These are phyloP conservation scores for Laetiporus sulphureus DNA, from an alignment of 1,284 basidiomycete species.

Conservation along the genomic window DNA sequence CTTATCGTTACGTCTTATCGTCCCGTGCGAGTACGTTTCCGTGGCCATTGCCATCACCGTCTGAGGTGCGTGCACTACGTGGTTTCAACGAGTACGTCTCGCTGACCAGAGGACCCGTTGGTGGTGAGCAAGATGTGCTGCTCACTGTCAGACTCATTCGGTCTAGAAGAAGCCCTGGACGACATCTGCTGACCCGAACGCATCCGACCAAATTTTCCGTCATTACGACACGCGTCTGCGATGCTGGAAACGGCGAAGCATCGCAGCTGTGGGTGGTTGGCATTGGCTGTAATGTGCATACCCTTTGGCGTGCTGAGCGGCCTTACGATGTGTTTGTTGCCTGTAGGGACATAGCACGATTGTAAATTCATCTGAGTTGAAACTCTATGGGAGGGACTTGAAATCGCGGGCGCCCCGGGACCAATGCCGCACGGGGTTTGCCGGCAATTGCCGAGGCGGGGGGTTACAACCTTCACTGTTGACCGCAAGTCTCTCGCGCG, in stretches of 20 bases:
- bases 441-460: conserved; percentile 20
- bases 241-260: background rate
- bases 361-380: conserved; percentile 12
- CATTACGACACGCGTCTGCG: too few species aligned
- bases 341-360: conserved; percentile 4
- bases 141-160: background rate
- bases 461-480: conserved; percentile 21
- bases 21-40: too few species aligned
- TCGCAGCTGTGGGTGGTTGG: background rate
- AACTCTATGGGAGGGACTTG: conserved; percentile 14
- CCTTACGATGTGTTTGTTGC: conserved; percentile 11
- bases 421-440: conserved; percentile 14
- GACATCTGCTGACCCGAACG: background rate
- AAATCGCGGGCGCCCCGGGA: conserved; percentile 19
- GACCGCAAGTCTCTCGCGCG: conserved; percentile 16
- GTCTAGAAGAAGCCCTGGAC: background rate
- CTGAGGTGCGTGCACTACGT: too few species aligned
- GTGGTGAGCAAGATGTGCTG: too few species aligned
- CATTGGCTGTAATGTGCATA: conserved; percentile 4
- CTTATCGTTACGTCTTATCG: too few species aligned
- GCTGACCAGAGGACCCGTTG: too few species aligned
- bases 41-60: too few species aligned
- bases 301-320: background rate
- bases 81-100: too few species aligned
- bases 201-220: too few species aligned